Evolutionary conservation across 2,329 filamentous ascomycete genomes (phyloP), one percentile per base, ranked within the genome.

Genomic region (Alternaria sp.): DNA sequence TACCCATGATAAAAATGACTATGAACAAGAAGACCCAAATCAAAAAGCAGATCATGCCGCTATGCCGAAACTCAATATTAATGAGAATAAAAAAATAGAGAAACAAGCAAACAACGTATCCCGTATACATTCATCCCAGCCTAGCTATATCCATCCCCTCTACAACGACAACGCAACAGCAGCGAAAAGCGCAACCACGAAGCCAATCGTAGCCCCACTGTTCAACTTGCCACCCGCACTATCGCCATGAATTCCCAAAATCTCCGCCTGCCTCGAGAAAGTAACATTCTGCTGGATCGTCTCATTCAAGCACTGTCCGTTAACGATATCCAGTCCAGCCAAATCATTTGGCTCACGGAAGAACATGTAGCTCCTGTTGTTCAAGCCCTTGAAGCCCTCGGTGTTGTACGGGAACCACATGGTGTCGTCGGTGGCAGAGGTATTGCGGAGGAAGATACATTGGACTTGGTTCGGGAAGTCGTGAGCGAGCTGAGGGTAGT

Each of bases 391-490:
- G 80, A 94, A 94, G 0, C 88, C 89, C 22, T 81, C 82, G 0
- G 91, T 94, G 69, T 93, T 85, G 77, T 94, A 94, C 0, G 91
- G 91, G 77, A 93, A 92, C 63, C 85, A 84, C 75, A 92, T 87
- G 1, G 82, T 83, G 0, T 77, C 65, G 66, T 94, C 91, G 0
- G 91, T 93, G 0, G 88, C 84, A 8, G 85, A 87, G 0, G 90
- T 92, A 78, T 94, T 94, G 55, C 91, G 86, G 22, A 94, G 80
- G 66, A 92, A 87, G 68, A 94, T 93, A 76, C 91, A 94, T 69
- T 90, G 88, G 4, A 94, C 89, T 71, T 92, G 90, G 16, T 84
- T 84, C 0, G 90, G 90, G 70, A 87, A 90, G 61, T 90, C 84
- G 48, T 83, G 85, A 7, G 84, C 90, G 73, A 93, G 80, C 56